Percentiles rank a stretch among this genome's conserved stretches.
phyloP scores from a whole-genome alignment of 441 rosid genomes.

The Mallotus repandus region DNA sequence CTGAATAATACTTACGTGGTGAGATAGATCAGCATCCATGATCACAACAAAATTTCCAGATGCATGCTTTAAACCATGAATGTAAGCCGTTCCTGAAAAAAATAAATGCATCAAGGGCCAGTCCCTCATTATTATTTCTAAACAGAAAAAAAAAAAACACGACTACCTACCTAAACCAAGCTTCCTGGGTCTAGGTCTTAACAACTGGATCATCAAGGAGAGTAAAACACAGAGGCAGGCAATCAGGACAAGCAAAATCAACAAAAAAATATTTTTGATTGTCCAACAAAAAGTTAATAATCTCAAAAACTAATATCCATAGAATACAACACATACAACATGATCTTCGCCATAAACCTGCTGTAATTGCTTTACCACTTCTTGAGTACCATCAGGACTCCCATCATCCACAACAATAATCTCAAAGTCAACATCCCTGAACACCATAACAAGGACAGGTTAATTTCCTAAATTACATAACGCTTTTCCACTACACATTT shows the following conservation, averaged over 20 bases:
- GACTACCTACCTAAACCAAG: constrained; percentile 79
- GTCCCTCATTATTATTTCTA: not conserved
- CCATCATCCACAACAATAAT: constrained; percentile 94
- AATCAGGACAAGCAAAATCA: not conserved
- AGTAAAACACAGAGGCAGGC: constrained; percentile 5
- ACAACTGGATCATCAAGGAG: constrained; percentile 49
- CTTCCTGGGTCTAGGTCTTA: constrained; percentile 88
- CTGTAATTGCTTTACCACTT: constrained; percentile 78
- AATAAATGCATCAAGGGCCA: constrained; percentile 20
- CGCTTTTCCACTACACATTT: no score
- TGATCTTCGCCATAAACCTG: constrained; percentile 79
- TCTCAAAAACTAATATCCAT: not conserved
- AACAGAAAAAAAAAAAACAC: not conserved
- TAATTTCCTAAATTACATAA: not conserved
- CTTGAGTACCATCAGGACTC: constrained; percentile 98
- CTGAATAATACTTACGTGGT: constrained; percentile 61
- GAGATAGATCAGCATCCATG: constrained; percentile 99
- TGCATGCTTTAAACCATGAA: constrained; percentile 91
- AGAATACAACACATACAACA: constrained; percentile 45
- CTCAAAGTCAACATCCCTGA: constrained; percentile 83
- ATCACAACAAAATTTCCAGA: constrained; percentile 89
- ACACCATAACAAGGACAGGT: not conserved
- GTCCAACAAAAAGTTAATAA: constrained; percentile 2
- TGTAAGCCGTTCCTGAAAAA: constrained; percentile 83
- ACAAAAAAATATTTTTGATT: not conserved